Conservation (phyloP, 495 filamentous ascomycete genomes). For the Xylaria telfairii region DNA sequence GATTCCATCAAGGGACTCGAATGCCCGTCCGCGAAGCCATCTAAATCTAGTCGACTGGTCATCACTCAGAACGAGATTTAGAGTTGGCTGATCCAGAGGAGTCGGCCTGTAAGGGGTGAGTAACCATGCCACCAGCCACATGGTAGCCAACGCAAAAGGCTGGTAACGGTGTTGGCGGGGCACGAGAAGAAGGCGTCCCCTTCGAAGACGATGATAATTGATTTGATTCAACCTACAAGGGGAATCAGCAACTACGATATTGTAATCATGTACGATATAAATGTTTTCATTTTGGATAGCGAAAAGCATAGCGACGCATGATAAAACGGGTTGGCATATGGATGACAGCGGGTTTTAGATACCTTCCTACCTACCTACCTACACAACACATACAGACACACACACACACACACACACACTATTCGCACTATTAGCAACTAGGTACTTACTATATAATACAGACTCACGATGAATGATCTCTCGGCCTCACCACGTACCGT, state of each 20-base stretch:
- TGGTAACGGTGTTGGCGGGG: not conserved
- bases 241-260: not conserved
- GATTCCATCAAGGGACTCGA: not conserved
- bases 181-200: not conserved
- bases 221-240: not conserved
- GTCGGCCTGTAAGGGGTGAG: not conserved
- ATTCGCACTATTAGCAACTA: not conserved
- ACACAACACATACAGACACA: too few species aligned
- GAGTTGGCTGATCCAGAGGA: not conserved
- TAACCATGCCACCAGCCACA: not conserved
- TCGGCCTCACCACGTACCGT: not conserved
- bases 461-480: not conserved
- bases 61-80: not conserved
- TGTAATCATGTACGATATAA: constrained; percentile 10
- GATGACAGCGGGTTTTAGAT: not conserved
- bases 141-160: not conserved
- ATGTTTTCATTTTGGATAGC: not conserved
- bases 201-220: not conserved
- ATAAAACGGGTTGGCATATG: constrained; percentile 16
- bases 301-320: constrained; percentile 25
- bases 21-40: not conserved
- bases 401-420: too few species aligned
- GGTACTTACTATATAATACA: not conserved
- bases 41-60: not conserved
- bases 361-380: too few species aligned